A percentile compares a stretch with the other conserved stretches of the same genome.
Conservation (phyloP, 495 filamentous ascomycete species). For the Oleoguttula mirabilis region DNA sequence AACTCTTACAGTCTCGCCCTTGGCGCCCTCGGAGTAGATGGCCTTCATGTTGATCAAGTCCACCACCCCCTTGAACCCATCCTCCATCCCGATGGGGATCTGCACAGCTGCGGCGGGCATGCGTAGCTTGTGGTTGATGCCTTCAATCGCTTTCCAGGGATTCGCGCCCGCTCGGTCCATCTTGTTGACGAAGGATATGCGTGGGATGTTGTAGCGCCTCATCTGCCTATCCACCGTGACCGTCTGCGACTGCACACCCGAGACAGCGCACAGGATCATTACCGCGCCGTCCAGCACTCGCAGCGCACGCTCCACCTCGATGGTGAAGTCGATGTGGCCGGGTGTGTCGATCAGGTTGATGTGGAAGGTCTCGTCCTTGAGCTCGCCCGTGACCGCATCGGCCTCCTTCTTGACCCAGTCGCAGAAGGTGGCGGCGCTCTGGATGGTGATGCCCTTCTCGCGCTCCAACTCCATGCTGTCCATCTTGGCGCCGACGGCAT, state of each 20-base stretch:
- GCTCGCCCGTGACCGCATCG: constrained; percentile 40
- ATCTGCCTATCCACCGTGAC: constrained; percentile 98
- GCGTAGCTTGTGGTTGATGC: constrained; percentile 91
- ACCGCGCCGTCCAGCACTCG: constrained; percentile 94
- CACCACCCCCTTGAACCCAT: constrained; percentile 86
- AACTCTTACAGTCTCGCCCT: constrained; percentile 59
- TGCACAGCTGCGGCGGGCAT: constrained; percentile 88
- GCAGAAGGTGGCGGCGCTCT: constrained; percentile 94
- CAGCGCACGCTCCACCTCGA: constrained; percentile 94
- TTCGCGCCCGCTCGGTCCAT: constrained; percentile 99
- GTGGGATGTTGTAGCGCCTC: constrained; percentile 91
- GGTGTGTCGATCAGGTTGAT: constrained; percentile 98
- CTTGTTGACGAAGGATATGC: constrained; percentile 97
- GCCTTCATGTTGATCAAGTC: constrained; percentile 88
- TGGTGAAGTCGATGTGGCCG: constrained; percentile 98
- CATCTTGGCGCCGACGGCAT: constrained; percentile 97
- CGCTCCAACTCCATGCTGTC: constrained; percentile 98
- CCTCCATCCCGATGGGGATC: constrained; percentile 87
- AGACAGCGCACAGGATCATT: constrained; percentile 97
- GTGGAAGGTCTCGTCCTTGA: constrained; percentile 78
- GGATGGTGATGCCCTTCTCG: constrained; percentile 98
- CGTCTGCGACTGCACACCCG: constrained; percentile 93
- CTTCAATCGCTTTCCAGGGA: constrained; percentile 92
- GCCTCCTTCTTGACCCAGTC: constrained; percentile 80
- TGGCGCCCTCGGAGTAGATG: constrained; percentile 76